Evolutionary conservation across 2,329 filamentous ascomycete genomes (phyloP), one percentile per base, ranked within the genome.

Genomic region (Verticillium nubilum): DNA sequence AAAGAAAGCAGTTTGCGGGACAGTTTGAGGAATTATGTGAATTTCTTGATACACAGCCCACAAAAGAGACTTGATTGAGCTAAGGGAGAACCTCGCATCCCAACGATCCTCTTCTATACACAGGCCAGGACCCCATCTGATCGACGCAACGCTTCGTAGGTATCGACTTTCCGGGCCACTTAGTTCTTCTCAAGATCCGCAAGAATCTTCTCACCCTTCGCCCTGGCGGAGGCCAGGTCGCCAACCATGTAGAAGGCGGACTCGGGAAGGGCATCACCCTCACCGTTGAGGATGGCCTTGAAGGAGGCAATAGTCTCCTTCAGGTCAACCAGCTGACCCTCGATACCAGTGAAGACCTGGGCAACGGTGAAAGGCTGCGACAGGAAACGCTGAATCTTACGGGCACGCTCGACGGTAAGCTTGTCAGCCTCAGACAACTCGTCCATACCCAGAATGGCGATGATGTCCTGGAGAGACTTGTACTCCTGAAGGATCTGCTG

Each of bases 381-480:
- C 86, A 99, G 86, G 92, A 99, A 99, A 90, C 93, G 91, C 87
- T 99, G 95, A 78, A 99, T 89, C 88, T 98, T 98, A 86, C 95
- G 94, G 80, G 95, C 95, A 88, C 95, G 95, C 90, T 99, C 95
- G 86, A 99, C 95, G 72, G 95, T 98, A 74, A 99, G 88, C 90
- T 99, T 97, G 81, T 99, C 95, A 73, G 91, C 90, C 86, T 98
- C 95, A 67, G 95, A 98, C 82, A 99, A 83, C 80, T 99, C 95
- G 81, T 99, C 95, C 95, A 99, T 98, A 89, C 94, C 94, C 78
- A 98, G 83, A 92, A 99, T 99, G 81, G 95, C 95, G 86, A 97
- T 97, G 88, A 99, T 99, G 85, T 99, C 95, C 85, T 99, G 95
- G 69, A 99, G 92, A 67, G 94, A 98, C 91, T 98, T 98, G 91